Percentiles rank a stretch among this genome's conserved stretches.
These are phyloP conservation scores for Erythrophleum ivorense DNA, from an alignment of 331 rosid genomes.

Conservation along the genomic window DNA sequence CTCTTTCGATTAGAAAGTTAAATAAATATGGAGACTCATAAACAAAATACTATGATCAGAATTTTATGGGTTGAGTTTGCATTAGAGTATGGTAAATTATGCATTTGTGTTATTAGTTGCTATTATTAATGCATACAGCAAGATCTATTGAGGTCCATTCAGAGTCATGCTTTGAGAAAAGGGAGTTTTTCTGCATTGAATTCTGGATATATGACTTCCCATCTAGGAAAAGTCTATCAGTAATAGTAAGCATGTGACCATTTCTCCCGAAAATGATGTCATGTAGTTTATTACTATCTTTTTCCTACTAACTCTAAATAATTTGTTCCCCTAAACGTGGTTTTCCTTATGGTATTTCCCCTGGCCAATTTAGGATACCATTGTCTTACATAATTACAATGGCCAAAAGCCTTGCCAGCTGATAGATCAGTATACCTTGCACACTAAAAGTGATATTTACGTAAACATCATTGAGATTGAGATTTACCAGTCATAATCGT, in stretches of 20 bases:
- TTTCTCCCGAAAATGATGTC: background rate
- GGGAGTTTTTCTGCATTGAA: background rate
- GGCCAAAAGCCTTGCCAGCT: slow-evolving; percentile 3
- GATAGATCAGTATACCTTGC: background rate
- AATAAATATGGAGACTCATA: slow-evolving; percentile 23
- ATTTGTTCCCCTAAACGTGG: background rate
- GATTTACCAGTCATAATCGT: slow-evolving; percentile 88
- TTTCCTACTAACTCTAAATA: slow-evolving; percentile 13
- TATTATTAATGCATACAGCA: background rate
- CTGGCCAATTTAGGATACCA: slow-evolving; percentile 16
- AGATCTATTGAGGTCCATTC: background rate
- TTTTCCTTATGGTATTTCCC: background rate
- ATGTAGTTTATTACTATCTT: background rate
- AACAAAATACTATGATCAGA: slow-evolving; percentile 21
- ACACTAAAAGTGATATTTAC: background rate
- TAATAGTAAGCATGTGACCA: background rate
- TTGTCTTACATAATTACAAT: background rate
- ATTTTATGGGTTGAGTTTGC: slow-evolving; percentile 2
- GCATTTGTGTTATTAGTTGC: background rate
- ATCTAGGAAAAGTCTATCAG: background rate
- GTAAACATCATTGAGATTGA: slow-evolving; percentile 10
- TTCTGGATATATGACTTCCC: background rate
- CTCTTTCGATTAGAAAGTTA: background rate
- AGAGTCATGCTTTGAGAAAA: slow-evolving; percentile 8
- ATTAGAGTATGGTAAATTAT: background rate